Evolutionary conservation across 805 yeast species (phyloP).

Genomic region (Wickerhamiella alocasiicola): DNA sequence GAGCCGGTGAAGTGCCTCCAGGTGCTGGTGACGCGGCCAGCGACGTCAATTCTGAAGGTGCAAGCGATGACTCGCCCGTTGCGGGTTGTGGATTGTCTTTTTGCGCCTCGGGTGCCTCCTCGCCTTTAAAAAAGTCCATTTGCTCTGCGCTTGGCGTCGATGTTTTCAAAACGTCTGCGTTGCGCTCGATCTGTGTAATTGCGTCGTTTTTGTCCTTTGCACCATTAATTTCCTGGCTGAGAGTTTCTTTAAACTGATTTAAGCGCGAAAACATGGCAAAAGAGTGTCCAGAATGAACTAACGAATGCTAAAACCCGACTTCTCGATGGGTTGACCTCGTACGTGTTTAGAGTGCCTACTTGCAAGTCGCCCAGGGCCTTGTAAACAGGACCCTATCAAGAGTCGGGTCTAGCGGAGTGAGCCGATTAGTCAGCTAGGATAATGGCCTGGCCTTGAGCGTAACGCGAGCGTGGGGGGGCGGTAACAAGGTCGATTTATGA

Average conservation of each 20-base stretch:
- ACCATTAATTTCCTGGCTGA: conserved; percentile 42
- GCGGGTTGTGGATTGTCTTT: conserved; percentile 12
- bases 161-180: conserved; percentile 16
- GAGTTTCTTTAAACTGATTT: conserved; percentile 49
- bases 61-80: conserved; percentile 7
- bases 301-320: background rate
- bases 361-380: no score
- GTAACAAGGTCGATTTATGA: no score
- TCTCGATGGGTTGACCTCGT: no score
- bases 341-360: no score
- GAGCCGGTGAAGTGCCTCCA: no score
- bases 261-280: conserved; percentile 40
- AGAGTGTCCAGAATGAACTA: background rate
- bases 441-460: no score
- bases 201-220: conserved; percentile 16
- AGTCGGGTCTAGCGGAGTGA: no score
- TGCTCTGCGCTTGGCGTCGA: conserved; percentile 19
- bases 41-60: background rate
- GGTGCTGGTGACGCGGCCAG: no score
- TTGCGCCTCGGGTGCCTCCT: conserved; percentile 8
- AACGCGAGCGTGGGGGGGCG: no score
- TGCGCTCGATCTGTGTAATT: conserved; percentile 18
- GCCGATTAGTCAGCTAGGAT: no score
- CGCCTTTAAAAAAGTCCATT: conserved; percentile 15
- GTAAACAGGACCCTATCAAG: no score